Conservation (phyloP, 2,329 filamentous ascomycete genomes). For the Sphaerulina musiva region DNA sequence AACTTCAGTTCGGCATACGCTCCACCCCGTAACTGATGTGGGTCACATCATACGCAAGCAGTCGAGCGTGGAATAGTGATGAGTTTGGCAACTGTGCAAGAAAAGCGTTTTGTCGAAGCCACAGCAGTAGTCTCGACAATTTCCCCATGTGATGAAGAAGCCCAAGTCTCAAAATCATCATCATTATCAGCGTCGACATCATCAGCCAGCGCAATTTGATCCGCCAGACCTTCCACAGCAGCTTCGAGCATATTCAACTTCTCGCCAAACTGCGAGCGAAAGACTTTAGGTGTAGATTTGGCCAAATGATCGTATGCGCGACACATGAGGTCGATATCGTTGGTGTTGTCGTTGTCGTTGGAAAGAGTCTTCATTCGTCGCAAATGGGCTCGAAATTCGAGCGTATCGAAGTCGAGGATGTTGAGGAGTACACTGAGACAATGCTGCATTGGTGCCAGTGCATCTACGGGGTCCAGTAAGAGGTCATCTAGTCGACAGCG, state of each 20-base stretch:
- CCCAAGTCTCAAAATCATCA: neutral
- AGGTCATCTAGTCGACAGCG: conserved; percentile 1
- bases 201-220: neutral
- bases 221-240: neutral
- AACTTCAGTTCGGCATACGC: neutral
- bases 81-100: neutral
- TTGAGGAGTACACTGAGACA: neutral
- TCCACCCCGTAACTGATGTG: too few species aligned
- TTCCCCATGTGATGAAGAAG: neutral
- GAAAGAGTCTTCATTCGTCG: neutral
- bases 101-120: conserved; percentile 2
- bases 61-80: conserved; percentile 1
- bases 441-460: conserved; percentile 5
- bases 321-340: conserved; percentile 4
- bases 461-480: conserved; percentile 1
- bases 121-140: neutral
- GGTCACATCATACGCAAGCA: neutral
- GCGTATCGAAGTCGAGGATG: neutral
- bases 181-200: too few species aligned
- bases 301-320: conserved; percentile 5
- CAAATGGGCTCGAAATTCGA: neutral
- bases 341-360: neutral
- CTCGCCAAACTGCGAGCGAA: conserved; percentile 1
- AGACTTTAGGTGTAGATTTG: conserved; percentile 1
- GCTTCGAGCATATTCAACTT: neutral